A percentile compares a stretch with the other conserved stretches of the same genome.
Evolutionary conservation across 148 eudicot genomes (phyloP).

Genomic region (Vaccinium darrowii): DNA sequence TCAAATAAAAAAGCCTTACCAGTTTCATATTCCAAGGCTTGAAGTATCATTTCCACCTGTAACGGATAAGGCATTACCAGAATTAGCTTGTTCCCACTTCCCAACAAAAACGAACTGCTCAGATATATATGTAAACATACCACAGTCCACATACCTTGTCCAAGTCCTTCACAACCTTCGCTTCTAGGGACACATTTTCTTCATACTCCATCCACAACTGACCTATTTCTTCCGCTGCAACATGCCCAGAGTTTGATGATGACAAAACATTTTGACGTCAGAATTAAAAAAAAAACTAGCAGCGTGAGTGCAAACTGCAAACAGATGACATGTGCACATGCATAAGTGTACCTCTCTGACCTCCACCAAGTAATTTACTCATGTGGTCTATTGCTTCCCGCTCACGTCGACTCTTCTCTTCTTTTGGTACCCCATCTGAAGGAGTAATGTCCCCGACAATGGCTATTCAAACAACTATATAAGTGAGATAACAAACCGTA

Average conservation of each 20-base stretch:
- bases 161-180: constrained; percentile 91
- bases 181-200: constrained; percentile 75
- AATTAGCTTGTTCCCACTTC: not conserved
- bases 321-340: not conserved
- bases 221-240: constrained; percentile 78
- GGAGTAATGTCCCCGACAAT: constrained; percentile 99
- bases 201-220: constrained; percentile 97
- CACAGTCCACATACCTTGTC: constrained; percentile 54
- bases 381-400: constrained; percentile 82
- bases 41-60: constrained; percentile 99
- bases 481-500: not conserved
- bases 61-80: constrained; percentile 16
- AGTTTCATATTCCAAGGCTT: constrained; percentile 94
- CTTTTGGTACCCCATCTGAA: constrained; percentile 76
- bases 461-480: constrained; percentile 42
- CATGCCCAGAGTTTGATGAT: not conserved
- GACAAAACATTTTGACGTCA: not conserved
- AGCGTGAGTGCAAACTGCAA: not conserved
- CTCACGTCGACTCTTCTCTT: constrained; percentile 79
- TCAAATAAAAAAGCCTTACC: constrained; percentile 38
- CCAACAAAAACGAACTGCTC: not conserved
- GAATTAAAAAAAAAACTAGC: constrained; percentile 9
- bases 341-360: constrained; percentile 58
- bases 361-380: constrained; percentile 90
- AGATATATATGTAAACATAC: not conserved